Base-by-base conservation (phyloP, 257 asterid genomes). In the Ballota nigra region DNA sequence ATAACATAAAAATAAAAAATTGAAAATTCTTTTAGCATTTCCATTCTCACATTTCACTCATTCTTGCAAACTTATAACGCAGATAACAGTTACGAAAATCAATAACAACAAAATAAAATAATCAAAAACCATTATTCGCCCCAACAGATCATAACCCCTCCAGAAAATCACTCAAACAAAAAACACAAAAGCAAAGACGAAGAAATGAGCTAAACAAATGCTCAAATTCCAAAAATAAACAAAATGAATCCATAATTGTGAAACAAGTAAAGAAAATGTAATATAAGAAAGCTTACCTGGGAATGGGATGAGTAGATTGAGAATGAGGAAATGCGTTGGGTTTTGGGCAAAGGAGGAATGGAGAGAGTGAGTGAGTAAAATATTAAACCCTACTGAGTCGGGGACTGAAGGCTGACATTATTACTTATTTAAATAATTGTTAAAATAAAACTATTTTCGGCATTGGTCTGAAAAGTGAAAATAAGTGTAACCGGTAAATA, bases 321-420 rank as follows among this genome's bases (percentile, higher is more conserved):
- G 69, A 33, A 63, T 11, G 70, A 71, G 62, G 19, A 15, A 71
- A 57, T 58, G 66, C 58, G 66, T 28, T 72, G 76, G 75, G 22
- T 56, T 68, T 60, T 34, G 58, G 56, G 19, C 38, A 74, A 24
- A 12, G 28, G 40, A 70, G 24, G 68, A 8, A 55, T 23, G 26
- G 19, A n/a, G n/a, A n/a, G n/a, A 69, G 52, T 26, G 75, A 49
- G 75, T 29, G 70, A 2, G 26, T 63, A 19, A 20, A 43, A 41
- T 31, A 4, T 67, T 68, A 78, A 78, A 78, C 82, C 82, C 79
- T 73, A 78, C 66, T 3, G 31, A 74, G 0, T 45, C 53, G 13
- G 23, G 26, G 8, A 2, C 6, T 0, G 34, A 18, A 19, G 15
- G 3, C 26, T 52, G 53, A 60, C 34, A n/a, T n/a, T n/a, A n/a